A percentile compares a stretch with the other conserved stretches of the same genome.
Evolutionary conservation across 2,329 filamentous ascomycete species (phyloP).

Genomic region (Aciculosporium take): DNA sequence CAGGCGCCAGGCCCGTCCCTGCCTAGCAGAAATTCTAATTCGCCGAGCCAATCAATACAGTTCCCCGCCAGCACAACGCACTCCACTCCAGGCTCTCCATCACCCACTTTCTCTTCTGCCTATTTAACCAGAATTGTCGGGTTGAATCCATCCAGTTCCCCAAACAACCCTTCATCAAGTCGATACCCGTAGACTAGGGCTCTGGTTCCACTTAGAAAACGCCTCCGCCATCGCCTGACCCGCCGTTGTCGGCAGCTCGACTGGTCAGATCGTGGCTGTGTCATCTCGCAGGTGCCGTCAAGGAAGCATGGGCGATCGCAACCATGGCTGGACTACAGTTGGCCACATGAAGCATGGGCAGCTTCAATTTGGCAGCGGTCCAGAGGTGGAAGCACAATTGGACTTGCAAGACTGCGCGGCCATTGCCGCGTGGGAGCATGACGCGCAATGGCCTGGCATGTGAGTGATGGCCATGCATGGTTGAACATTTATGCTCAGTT

Average conservation of each 20-base stretch:
- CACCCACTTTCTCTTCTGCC: too few species aligned
- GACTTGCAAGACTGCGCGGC: constrained; percentile 16
- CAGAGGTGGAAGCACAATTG: constrained; percentile 16
- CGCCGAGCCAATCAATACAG: too few species aligned
- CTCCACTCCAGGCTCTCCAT: too few species aligned
- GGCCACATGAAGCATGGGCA: constrained; percentile 14
- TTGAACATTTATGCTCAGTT: neutral
- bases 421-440: constrained; percentile 19
- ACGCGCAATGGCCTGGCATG: constrained; percentile 21
- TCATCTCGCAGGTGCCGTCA: neutral
- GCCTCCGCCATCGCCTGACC: neutral
- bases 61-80: too few species aligned
- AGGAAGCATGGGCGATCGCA: constrained; percentile 16
- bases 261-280: neutral
- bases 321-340: constrained; percentile 19
- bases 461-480: constrained; percentile 10
- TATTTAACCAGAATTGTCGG: too few species aligned
- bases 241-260: neutral
- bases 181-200: too few species aligned
- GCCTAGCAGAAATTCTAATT: too few species aligned
- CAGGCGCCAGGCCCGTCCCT: too few species aligned
- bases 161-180: neutral
- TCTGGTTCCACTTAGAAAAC: too few species aligned
- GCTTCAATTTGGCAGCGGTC: constrained; percentile 7
- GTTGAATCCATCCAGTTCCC: too few species aligned